Evolutionary conservation across 768 basidiomycete species (phyloP).

Genomic region (Termitomyces eurrhizus): DNA sequence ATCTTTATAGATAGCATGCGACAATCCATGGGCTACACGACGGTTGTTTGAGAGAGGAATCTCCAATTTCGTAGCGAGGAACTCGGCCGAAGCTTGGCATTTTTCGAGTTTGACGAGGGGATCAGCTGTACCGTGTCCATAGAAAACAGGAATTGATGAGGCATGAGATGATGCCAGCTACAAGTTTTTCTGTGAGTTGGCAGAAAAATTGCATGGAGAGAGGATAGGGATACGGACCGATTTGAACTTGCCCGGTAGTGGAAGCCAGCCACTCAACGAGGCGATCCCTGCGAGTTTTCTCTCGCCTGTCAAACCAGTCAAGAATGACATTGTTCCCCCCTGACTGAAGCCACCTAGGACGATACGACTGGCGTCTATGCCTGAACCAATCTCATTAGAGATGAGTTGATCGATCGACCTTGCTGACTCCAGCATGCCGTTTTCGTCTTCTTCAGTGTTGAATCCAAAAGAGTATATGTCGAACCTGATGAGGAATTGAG

Average conservation of each 20-base stretch:
- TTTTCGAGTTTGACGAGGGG: constrained; percentile 61
- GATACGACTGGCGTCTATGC: constrained; percentile 66
- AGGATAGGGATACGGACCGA: constrained; percentile 36
- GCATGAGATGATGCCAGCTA: constrained; percentile 64
- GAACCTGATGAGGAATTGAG: constrained; percentile 48
- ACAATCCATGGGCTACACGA: constrained; percentile 50
- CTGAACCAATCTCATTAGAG: constrained; percentile 66
- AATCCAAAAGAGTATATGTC: constrained; percentile 69
- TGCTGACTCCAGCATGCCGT: constrained; percentile 67
- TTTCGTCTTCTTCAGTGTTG: constrained; percentile 64
- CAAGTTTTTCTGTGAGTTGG: constrained; percentile 5
- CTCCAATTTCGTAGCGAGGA: constrained; percentile 51
- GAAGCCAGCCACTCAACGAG: constrained; percentile 78
- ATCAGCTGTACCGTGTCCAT: constrained; percentile 81
- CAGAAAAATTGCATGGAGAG: neutral
- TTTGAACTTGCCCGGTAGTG: constrained; percentile 61
- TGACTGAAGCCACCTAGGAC: constrained; percentile 90
- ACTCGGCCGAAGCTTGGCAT: constrained; percentile 51
- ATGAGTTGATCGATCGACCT: constrained; percentile 65
- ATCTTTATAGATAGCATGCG: constrained; percentile 64
- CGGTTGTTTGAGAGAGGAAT: constrained; percentile 38
- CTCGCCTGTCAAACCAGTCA: constrained; percentile 66
- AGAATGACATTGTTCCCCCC: constrained; percentile 74
- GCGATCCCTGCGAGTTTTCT: constrained; percentile 69
- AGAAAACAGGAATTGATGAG: constrained; percentile 70